phyloP scores from a whole-genome alignment of 768 basidiomycete genomes.

The Amyloporia xantha region DNA sequence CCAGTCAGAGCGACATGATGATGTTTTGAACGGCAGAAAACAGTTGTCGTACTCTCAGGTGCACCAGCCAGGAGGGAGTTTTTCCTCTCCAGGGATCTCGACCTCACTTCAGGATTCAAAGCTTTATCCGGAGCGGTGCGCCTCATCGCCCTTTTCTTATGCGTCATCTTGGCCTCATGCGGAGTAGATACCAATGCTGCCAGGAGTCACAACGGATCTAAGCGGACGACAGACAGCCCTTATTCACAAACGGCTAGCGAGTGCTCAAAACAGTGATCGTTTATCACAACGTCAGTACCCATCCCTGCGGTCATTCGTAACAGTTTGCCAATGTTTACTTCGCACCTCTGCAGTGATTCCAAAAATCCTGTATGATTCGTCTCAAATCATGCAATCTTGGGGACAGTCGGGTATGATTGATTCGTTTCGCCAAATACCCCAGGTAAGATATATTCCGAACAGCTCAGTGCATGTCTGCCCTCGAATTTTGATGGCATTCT shows the following conservation, averaged over 20 bases:
- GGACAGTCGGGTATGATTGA: conserved; percentile 58
- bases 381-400: conserved; percentile 57
- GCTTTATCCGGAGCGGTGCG: conserved; percentile 72
- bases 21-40: conserved; percentile 41
- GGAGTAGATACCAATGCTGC: conserved; percentile 78
- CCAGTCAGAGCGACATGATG: neutral
- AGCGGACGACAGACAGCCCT: conserved; percentile 52
- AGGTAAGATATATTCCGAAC: conserved; percentile 19
- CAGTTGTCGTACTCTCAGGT: conserved; percentile 71
- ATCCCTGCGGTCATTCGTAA: neutral
- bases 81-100: conserved; percentile 63
- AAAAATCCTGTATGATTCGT: conserved; percentile 57
- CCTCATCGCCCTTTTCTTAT: conserved; percentile 16
- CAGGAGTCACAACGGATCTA: conserved; percentile 67
- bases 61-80: conserved; percentile 63
- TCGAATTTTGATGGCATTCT: too few relatives aligned
- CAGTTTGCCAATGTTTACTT: too few relatives aligned
- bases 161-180: conserved; percentile 17
- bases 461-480: too few relatives aligned
- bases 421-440: conserved; percentile 63
- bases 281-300: conserved; percentile 51
- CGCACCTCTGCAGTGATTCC: conserved; percentile 56
- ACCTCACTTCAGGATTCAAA: conserved; percentile 75
- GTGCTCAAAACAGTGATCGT: conserved; percentile 55
- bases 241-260: conserved; percentile 67